phyloP scores from a whole-genome alignment of 2,329 filamentous ascomycete genomes.

The Apiospora malaysiana region DNA sequence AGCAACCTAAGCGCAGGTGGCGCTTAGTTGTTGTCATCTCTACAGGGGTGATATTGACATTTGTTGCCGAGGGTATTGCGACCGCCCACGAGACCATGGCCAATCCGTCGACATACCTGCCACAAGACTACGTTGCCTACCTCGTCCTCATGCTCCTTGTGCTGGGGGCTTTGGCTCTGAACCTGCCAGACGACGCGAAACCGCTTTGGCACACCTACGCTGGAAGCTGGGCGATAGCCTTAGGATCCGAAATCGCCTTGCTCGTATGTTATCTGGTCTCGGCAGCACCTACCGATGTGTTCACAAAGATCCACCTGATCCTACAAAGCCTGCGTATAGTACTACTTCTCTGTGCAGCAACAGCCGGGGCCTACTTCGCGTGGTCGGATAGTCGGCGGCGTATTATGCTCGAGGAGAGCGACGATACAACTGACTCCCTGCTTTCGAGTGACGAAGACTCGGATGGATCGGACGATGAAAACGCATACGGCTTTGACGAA shows the following conservation, averaged over 20 bases:
- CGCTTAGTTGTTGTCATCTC: too few species aligned
- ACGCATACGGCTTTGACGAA: too few species aligned
- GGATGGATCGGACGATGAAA: too few species aligned
- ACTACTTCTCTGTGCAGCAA: not conserved
- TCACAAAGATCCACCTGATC: not conserved
- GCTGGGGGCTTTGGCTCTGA: too few species aligned
- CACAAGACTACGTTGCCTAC: too few species aligned
- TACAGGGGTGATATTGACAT: not conserved
- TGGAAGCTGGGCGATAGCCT: not conserved
- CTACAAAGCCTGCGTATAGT: too few species aligned
- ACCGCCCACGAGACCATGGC: not conserved
- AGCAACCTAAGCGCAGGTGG: too few species aligned
- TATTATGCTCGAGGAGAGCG: not conserved
- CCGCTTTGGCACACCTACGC: too few species aligned
- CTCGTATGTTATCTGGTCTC: not conserved
- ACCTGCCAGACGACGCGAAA: too few species aligned
- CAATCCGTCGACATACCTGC: too few species aligned
- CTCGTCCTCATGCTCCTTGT: not conserved
- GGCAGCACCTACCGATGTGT: not conserved
- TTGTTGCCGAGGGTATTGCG: not conserved
- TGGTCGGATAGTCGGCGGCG: slow-evolving; percentile 7
- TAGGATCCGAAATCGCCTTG: not conserved
- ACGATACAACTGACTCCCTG: too few species aligned
- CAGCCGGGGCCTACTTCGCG: not conserved
- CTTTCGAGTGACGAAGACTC: too few species aligned